These are phyloP conservation scores for Tricholoma matsutake DNA, from an alignment of 768 basidiomycete species.

Conservation along the genomic window DNA sequence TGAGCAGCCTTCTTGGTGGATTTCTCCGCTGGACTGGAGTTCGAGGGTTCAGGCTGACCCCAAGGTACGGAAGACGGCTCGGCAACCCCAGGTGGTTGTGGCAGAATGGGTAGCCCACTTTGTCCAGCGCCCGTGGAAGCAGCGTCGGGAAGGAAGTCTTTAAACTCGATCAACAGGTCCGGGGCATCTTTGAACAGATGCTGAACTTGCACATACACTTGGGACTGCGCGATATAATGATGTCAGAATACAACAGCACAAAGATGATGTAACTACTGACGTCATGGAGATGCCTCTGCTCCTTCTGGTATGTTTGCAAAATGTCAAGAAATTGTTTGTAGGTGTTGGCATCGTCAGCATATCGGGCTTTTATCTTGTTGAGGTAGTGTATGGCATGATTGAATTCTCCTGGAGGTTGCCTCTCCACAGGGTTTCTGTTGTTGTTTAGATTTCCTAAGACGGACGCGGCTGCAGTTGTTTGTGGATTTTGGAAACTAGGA, in stretches of 20 bases:
- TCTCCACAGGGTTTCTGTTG: conserved; percentile 46
- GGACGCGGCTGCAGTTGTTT: conserved; percentile 60
- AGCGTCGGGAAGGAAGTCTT: conserved; percentile 73
- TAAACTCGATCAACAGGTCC: conserved; percentile 78
- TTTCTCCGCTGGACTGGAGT: conserved; percentile 37
- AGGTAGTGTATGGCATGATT: conserved; percentile 95
- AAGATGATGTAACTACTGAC: conserved; percentile 40
- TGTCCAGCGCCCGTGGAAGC: conserved; percentile 39
- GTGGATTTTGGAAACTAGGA: conserved; percentile 43
- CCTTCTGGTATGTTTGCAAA: conserved; percentile 83
- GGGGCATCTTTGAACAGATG: conserved; percentile 78
- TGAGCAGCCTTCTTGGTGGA: conserved; percentile 42
- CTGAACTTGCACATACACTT: conserved; percentile 81
- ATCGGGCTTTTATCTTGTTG: conserved; percentile 97
- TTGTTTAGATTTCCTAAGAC: conserved; percentile 61
- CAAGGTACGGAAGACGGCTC: conserved; percentile 35
- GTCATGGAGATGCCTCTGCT: conserved; percentile 69
- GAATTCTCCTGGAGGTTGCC: conserved; percentile 67
- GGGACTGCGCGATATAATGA: conserved; percentile 41
- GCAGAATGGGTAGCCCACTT: conserved; percentile 45
- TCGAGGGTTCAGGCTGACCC: conserved; percentile 36
- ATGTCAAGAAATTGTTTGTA: conserved; percentile 91
- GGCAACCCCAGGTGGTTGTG: conserved; percentile 34
- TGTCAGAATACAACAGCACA: not conserved
- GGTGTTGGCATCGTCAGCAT: conserved; percentile 83